Conservation (phyloP, 2,329 filamentous ascomycete genomes). For the Dryadomyces quercus-mongolicae region DNA sequence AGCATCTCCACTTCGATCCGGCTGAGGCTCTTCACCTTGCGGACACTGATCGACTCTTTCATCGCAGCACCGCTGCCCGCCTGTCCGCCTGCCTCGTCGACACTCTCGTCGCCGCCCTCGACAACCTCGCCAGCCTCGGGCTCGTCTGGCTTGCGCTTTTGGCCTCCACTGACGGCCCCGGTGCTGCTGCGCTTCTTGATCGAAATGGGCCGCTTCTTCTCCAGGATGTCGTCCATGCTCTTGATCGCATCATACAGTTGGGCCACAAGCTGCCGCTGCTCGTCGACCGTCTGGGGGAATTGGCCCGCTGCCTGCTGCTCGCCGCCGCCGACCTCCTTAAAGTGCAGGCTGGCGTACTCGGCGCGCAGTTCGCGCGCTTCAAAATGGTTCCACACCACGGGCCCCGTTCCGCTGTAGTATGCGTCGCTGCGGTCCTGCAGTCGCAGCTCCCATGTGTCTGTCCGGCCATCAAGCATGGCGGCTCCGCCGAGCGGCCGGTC, state of each 20-base stretch:
- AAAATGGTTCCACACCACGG: constrained; percentile 6
- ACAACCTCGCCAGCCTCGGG: not conserved
- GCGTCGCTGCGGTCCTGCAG: constrained; percentile 3
- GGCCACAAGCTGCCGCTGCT: constrained; percentile 14
- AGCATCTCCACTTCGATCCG: constrained; percentile 13
- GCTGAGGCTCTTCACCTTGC: constrained; percentile 11
- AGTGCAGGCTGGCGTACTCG: constrained; percentile 11
- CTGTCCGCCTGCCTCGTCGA: not conserved
- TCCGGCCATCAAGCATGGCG: constrained; percentile 5
- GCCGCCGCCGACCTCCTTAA: constrained; percentile 1
- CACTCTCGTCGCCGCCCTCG: not conserved
- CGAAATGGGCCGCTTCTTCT: constrained; percentile 4
- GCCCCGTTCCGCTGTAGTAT: not conserved
- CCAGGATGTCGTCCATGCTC: constrained; percentile 10
- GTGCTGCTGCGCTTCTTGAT: not conserved
- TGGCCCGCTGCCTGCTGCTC: not conserved
- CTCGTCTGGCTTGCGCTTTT: not conserved
- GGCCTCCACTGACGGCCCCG: not conserved
- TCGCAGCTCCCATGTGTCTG: constrained; percentile 4
- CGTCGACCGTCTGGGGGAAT: constrained; percentile 8
- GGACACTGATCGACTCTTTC: constrained; percentile 12
- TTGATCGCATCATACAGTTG: constrained; percentile 17
- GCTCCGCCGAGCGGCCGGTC: constrained; percentile 6
- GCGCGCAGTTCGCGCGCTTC: constrained; percentile 7
- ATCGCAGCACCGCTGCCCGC: not conserved